Base-by-base conservation (phyloP, 1,284 basidiomycete species). In the Trametes pubescens region DNA sequence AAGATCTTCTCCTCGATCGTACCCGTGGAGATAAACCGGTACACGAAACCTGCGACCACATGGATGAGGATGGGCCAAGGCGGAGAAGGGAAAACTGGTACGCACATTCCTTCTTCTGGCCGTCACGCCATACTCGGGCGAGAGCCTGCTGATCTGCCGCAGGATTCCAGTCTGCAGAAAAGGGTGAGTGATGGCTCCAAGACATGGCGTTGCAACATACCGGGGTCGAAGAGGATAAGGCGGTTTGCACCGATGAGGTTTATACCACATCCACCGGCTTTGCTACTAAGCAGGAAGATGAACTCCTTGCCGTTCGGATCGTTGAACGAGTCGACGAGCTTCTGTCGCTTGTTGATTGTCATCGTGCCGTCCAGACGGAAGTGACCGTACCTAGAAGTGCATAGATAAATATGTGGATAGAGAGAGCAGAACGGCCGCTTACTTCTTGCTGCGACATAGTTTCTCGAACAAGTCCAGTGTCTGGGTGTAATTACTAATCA, bases 1-100 rank as follows among this genome's bases (percentile, higher is more conserved):
- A 98, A 96, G 67, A 99, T 98, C 83, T 99, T 99, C 79, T 99
- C 98, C 79, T 99, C 98, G 68, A 99, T 98, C 1, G 96, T 98
- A 1, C 97, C 97, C 0, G 97, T 98, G 1, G 95, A 93, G 72
- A 98, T 96, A 79, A 99, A 99, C 22, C 97, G 94, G 75, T 99
- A 99, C 2, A 99, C 97, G 71, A 99, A 99, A 76, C 94, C 93
- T 95, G 24, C 14, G 2, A 35, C 2, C 34, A 22, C 35, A 49
- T n/a, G 29, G 64, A 26, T 66, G 34, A 14, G 24, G n/a, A 0
- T 14, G 21, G 34, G n/a, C 13, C 6, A 14, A 21, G 16, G 21
- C 34, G 34, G 10, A n/a, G 26, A 13, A 5, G 29, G 24, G 38
- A 18, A 34, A 22, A 8, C 21, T 44, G 13, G 10, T 10, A 73